Evolutionary conservation across 2,329 filamentous ascomycete genomes (phyloP).

Genomic region (Neoarthrinium moseri): DNA sequence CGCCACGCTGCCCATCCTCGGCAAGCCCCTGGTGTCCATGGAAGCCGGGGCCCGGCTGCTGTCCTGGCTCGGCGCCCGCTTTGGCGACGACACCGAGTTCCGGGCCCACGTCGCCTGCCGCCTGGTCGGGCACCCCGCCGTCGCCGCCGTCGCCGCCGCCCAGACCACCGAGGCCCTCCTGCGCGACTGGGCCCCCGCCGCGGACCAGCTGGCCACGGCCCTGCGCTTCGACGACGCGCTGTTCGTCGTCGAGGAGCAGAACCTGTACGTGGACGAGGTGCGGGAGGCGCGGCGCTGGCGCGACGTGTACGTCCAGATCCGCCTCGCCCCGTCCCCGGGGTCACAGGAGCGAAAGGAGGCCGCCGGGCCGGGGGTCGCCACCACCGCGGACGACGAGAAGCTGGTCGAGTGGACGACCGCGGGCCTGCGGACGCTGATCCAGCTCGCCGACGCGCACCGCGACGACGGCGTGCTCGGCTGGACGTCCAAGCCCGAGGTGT

Average conservation of each 20-base stretch:
- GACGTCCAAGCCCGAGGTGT: conserved; percentile 67
- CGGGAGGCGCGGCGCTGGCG: conserved; percentile 73
- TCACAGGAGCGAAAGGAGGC: background rate
- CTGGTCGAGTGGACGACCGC: conserved; percentile 47
- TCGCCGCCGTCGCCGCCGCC: conserved; percentile 9
- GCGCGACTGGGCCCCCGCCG: conserved; percentile 27
- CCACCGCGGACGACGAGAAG: conserved; percentile 17
- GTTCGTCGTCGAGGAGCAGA: conserved; percentile 89
- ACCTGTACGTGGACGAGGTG: conserved; percentile 85
- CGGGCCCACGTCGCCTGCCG: conserved; percentile 37
- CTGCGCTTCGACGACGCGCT: conserved; percentile 63
- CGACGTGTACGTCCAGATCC: conserved; percentile 36
- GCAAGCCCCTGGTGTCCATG: conserved; percentile 40
- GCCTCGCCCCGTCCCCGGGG: background rate
- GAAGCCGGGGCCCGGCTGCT: conserved; percentile 47
- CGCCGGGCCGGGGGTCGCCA: background rate
- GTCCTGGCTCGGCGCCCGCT: conserved; percentile 36
- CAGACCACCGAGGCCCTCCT: conserved; percentile 12
- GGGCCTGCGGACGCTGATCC: conserved; percentile 45
- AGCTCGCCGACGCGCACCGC: conserved; percentile 15
- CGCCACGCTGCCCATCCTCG: conserved; percentile 46
- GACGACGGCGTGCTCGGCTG: conserved; percentile 70
- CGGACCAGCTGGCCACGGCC: conserved; percentile 40
- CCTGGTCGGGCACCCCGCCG: conserved; percentile 34
- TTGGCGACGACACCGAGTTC: conserved; percentile 36